phyloP scores from a whole-genome alignment of 768 basidiomycete species.

The Termitomyces sp. region DNA sequence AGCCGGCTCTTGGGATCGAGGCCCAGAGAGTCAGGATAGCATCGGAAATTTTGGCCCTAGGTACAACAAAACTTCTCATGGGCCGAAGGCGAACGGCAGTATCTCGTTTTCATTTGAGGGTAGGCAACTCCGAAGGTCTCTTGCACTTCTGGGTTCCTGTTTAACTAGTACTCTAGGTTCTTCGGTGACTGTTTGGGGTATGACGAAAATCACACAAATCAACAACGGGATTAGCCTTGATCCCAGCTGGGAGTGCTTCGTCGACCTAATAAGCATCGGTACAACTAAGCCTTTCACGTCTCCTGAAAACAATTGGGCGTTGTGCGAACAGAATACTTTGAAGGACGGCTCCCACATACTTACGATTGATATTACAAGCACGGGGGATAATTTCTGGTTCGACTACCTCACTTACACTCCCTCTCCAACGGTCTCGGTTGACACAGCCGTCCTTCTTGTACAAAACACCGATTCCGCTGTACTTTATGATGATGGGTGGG shows the following conservation, averaged over 20 bases:
- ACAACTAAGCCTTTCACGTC: conserved; percentile 4
- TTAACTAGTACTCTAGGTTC: not conserved
- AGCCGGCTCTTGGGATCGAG: conserved; percentile 25
- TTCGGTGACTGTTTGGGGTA: conserved; percentile 17
- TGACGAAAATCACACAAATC: conserved; percentile 10
- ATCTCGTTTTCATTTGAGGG: conserved; percentile 27
- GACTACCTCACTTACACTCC: conserved; percentile 23
- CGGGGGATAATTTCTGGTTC: conserved; percentile 26
- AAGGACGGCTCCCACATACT: conserved; percentile 20
- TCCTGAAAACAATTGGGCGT: conserved; percentile 16
- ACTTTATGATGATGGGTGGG: not conserved
- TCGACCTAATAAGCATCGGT: conserved; percentile 20
- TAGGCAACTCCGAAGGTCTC: conserved; percentile 1
- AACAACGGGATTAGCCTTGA: conserved; percentile 10
- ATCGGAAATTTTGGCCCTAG: conserved; percentile 31
- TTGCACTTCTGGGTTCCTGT: not conserved
- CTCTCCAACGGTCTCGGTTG: conserved; percentile 9
- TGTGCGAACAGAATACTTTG: conserved; percentile 16
- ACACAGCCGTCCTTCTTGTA: conserved; percentile 1
- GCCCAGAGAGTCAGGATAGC: conserved; percentile 20
- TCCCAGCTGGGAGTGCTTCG: conserved; percentile 23
- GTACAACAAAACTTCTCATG: conserved; percentile 27
- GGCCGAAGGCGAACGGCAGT: conserved; percentile 23
- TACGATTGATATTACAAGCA: conserved; percentile 16
- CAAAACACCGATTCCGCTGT: conserved; percentile 5